Evolutionary conservation across 805 yeast species (phyloP), one percentile per base, ranked within the genome.

Genomic region (Monosporozyma yasuniensis): DNA sequence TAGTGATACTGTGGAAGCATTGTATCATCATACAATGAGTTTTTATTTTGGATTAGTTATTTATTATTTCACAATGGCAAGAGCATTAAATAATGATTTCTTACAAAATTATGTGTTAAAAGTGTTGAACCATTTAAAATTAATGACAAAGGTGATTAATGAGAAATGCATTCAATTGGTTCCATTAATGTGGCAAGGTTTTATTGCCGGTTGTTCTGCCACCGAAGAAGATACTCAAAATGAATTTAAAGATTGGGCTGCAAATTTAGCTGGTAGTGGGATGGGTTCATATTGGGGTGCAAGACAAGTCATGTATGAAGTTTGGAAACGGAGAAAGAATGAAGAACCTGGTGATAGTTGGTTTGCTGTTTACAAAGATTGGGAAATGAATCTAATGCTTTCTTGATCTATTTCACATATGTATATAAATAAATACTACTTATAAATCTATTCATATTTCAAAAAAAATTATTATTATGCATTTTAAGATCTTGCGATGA

Each of bases 161-260:
- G 54, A 55, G 2, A 64, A 69, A 16, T 67, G 73, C 19, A 80
- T 78, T 23, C 80, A 83, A 1, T 76, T 83, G 19, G 78, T 83
- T 34, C 96, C 96, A 3, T 69, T 87, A 32, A 80, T 87, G 57
- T 88, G 96, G 93, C 91, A 85, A 60, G 95, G 93, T 0, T 88
- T 88, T 56, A 83, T 88, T 42, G 89, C 91, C 1, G 96, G 95
- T 0, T 83, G 93, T 59, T 88, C 85, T 53, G 83, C 89, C 10
- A 75, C 78, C 52, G 78, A 82, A 5, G 57, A 65, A 0, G 72
- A 71, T 34, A 65, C 82, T 35, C 91, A 85, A 55, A 67, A 74
- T 52, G 82, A 87, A 41, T 87, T 79, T 67, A 81, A 79, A 59
- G 71, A 73, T 51, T 87, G 95, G 95, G 71, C 72, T 3, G 67